Conservation (phyloP, 202 grass and related monocot genomes). For the Panicum hallii region DNA sequence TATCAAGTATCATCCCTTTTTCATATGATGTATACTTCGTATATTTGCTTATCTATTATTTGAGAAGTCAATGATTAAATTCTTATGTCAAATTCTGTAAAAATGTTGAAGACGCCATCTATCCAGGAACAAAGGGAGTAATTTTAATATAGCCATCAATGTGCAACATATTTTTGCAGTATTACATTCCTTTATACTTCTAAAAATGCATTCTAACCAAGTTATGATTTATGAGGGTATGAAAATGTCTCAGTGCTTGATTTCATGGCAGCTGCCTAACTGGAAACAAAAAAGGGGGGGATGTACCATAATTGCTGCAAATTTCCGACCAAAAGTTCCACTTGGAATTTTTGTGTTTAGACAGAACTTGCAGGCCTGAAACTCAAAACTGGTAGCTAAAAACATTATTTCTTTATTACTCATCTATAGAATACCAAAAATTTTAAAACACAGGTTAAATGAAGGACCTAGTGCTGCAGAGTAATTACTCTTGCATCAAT, state of each 20-base stretch:
- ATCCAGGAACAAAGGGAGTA: neutral
- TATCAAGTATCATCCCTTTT: neutral
- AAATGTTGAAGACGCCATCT: neutral
- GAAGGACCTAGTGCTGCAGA: slow-evolving; percentile 1
- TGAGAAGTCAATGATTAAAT: neutral
- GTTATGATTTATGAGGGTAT: neutral
- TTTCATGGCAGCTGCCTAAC: neutral
- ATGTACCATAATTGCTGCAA: neutral
- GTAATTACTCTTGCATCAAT: slow-evolving; percentile 32
- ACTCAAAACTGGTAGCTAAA: too few relatives aligned
- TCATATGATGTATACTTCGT: neutral
- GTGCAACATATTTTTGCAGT: slow-evolving; percentile 7
- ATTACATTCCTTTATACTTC: neutral
- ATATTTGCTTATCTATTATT: neutral
- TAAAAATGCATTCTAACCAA: neutral
- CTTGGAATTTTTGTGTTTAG: neutral
- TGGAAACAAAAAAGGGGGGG: neutral
- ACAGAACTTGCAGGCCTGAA: neutral
- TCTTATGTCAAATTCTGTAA: neutral
- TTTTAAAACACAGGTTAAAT: neutral
- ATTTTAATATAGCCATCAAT: slow-evolving; percentile 5
- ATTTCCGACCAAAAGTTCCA: neutral
- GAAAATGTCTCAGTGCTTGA: neutral
- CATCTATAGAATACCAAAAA: neutral
- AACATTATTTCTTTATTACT: too few relatives aligned